Base-by-base conservation (phyloP, 2,329 filamentous ascomycete species). In the Fusarium sulawesiense region DNA sequence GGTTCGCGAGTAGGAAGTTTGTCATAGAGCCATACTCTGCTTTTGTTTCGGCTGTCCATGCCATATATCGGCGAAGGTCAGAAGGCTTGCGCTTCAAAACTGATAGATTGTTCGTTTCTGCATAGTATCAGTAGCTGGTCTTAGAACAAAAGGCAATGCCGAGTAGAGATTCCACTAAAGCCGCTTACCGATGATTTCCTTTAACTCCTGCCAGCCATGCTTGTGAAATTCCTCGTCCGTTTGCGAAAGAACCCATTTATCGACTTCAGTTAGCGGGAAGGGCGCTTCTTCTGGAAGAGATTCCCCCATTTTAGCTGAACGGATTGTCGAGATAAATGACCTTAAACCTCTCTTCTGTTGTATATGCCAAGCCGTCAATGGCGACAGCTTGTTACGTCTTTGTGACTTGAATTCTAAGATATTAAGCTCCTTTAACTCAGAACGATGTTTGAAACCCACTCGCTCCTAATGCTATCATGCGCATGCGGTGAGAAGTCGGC, bases 81-180 rank as follows among this genome's bases (percentile, higher is more conserved):
- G 91, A 94, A 2, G 95, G 94, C 61, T 90, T 89, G 40, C 95
- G 88, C 77, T 93, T 93, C 73, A 98, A 91, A 25, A 87, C 84
- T 67, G 92, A 88, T 64, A 98, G 89, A 37, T 91, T 81, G 75
- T 90, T 90, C 55, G 77, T 80, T 54, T 79, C 83, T 88, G 42
- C 21, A 32, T 20, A 7, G 32, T 61, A 55, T 77, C 44, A 76
- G 65, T 64, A 44, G 34, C 44, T 46, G 20, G 12, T 25, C 32
- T 46, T 29, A 37, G 30, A 54, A 37, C n/a, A 56, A 51, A 45
- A 25, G 20, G 34, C 20, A 44, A 23, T 45, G 18, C 32, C 14
- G 29, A 53, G 41, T n/a, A 50, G 61, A 44, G 41, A 23, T 27
- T 44, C 44, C 42, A 46, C 47, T 48, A 64, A 23, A 48, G 14